Conservation (phyloP, 2,329 filamentous ascomycete species). For the Emergomyces africanus region DNA sequence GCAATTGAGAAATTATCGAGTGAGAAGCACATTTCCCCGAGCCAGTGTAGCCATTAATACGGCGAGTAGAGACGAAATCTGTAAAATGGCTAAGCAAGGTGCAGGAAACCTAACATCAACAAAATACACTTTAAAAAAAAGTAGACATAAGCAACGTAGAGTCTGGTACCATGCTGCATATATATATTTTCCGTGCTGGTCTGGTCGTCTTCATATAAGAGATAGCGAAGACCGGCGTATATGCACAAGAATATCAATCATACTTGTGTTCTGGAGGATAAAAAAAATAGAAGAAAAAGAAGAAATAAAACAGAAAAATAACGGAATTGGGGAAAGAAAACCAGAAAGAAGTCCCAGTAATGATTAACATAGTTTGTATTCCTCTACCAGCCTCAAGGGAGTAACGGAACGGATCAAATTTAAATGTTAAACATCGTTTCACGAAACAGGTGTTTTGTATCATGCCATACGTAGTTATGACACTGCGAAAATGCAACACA, state of each 20-base stretch:
- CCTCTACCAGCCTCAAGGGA: not conserved
- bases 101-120: not conserved
- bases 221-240: not conserved
- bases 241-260: not conserved
- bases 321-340: not conserved
- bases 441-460: not conserved
- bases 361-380: not conserved
- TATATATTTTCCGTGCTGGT: not conserved
- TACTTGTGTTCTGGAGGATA: not conserved
- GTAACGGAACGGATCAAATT: not conserved
- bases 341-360: not conserved
- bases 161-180: not conserved
- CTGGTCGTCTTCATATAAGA: not conserved
- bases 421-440: not conserved
- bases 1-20: not conserved
- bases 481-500: not conserved
- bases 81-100: not conserved
- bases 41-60: too few species aligned
- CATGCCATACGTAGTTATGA: not conserved
- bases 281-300: too few species aligned
- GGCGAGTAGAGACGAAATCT: not conserved
- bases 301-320: not conserved
- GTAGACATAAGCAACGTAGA: not conserved
- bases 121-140: not conserved
- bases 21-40: not conserved